phyloP scores from a whole-genome alignment of 192 early-diverging fungal genomes.

The Bifiguratus adelaidae region DNA sequence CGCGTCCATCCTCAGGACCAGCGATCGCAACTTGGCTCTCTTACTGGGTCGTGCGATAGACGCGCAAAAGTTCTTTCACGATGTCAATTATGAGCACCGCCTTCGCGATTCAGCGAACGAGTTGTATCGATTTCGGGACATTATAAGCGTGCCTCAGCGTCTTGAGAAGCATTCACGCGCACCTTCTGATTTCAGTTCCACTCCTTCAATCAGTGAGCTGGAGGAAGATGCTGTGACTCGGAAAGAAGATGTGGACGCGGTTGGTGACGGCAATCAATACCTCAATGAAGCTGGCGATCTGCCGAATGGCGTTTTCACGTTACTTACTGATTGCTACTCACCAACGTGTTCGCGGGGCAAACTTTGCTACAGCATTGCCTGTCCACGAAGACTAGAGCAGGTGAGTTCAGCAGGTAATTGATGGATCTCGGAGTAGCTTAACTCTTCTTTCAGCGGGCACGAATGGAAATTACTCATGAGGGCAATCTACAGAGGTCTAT shows the following conservation, averaged over 20 bases:
- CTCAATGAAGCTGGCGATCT: slow-evolving; percentile 21
- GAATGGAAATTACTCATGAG: no score
- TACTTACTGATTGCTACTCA: slow-evolving; percentile 89
- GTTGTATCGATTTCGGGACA: slow-evolving; percentile 70
- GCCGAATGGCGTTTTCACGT: slow-evolving; percentile 82
- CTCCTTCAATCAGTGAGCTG: background rate
- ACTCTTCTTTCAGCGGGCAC: background rate
- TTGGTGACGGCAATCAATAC: slow-evolving; percentile 2
- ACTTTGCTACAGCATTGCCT: slow-evolving; percentile 83
- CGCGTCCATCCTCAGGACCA: slow-evolving; percentile 65
- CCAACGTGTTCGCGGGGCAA: slow-evolving; percentile 74
- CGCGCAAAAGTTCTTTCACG: slow-evolving; percentile 85
- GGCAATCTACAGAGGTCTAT: slow-evolving; percentile 15
- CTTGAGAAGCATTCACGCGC: no score
- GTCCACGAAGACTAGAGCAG: slow-evolving; percentile 72
- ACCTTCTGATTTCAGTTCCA: no score
- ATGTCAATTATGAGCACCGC: slow-evolving; percentile 79
- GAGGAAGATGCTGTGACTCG: background rate
- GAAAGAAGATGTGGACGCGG: slow-evolving; percentile 1
- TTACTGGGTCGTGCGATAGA: slow-evolving; percentile 83
- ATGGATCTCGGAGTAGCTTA: background rate
- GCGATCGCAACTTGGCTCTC: slow-evolving; percentile 79
- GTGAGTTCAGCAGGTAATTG: slow-evolving; percentile 10
- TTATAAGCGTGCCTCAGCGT: slow-evolving; percentile 10
- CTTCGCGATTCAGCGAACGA: slow-evolving; percentile 78